These are phyloP conservation scores for Claviceps africana DNA, from an alignment of 2,329 filamentous ascomycete species.

Conservation along the genomic window DNA sequence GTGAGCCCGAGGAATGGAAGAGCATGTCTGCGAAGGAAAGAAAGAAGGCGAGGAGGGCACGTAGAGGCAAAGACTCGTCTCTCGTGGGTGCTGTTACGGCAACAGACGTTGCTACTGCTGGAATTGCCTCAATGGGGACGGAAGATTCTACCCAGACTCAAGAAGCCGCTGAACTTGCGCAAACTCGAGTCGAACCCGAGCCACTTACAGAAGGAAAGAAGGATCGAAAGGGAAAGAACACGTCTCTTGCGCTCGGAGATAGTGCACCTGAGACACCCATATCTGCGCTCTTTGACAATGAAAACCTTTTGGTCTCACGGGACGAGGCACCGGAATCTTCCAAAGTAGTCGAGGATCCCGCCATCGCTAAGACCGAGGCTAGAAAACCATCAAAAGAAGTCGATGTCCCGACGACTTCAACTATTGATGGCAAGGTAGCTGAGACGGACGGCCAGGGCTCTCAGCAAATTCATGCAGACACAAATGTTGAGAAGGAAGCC, in stretches of 20 bases:
- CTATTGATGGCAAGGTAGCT: neutral
- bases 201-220: constrained; percentile 9
- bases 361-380: neutral
- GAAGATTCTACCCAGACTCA: constrained; percentile 5
- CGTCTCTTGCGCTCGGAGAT: constrained; percentile 5
- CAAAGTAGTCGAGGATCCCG: neutral
- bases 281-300: neutral
- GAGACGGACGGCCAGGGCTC: neutral
- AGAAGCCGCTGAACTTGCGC: constrained; percentile 1
- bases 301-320: neutral
- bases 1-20: constrained; percentile 8
- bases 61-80: constrained; percentile 8
- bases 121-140: neutral
- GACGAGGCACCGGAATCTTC: neutral
- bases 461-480: neutral
- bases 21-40: constrained; percentile 9
- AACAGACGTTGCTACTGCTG: constrained; percentile 3
- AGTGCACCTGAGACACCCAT: neutral
- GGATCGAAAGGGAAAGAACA: constrained; percentile 9
- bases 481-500: neutral
- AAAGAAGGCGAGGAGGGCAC: constrained; percentile 10
- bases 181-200: constrained; percentile 5
- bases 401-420: neutral
- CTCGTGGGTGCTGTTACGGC: constrained; percentile 1
- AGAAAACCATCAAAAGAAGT: neutral